A percentile compares a stretch with the other conserved stretches of the same genome.
Evolutionary conservation across 2,329 filamentous ascomycete species (phyloP).

Genomic region (Diaporthe humulicola): DNA sequence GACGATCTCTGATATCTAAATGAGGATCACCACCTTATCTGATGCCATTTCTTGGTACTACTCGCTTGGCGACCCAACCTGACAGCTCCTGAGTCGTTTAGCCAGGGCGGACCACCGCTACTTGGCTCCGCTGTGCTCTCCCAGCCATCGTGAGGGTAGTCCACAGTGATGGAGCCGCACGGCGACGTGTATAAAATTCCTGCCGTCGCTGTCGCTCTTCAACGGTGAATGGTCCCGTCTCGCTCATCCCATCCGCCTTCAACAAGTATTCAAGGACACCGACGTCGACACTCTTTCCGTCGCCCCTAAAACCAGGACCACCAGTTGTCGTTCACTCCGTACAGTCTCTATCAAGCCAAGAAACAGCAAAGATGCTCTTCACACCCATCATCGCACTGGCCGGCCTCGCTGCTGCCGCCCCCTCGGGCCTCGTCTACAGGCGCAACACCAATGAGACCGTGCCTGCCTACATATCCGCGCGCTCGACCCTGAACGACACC

Average conservation of each 20-base stretch:
- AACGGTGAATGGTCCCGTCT: neutral
- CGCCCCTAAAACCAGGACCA: neutral
- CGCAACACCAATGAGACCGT: conserved; percentile 9
- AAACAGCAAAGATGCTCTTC: conserved; percentile 30
- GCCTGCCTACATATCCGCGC: neutral
- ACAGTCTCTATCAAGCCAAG: neutral
- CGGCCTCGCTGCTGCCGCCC: conserved; percentile 31
- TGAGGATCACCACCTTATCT: conserved; percentile 26
- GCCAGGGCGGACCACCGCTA: conserved; percentile 10
- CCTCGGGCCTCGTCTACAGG: conserved; percentile 10
- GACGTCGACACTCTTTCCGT: conserved; percentile 1
- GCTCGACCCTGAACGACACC: conserved; percentile 1
- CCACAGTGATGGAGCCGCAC: conserved; percentile 24
- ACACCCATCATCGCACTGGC: conserved; percentile 27
- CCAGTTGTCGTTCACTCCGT: neutral
- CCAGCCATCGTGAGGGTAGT: conserved; percentile 18
- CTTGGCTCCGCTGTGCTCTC: conserved; percentile 7
- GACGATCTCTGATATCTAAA: conserved; percentile 23
- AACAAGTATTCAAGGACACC: neutral
- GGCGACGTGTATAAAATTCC: conserved; percentile 27
- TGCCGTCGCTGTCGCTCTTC: conserved; percentile 1
- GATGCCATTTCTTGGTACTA: conserved; percentile 11
- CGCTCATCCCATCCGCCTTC: conserved; percentile 5
- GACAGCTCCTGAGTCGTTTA: conserved; percentile 27
- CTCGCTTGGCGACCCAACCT: conserved; percentile 21